Evolutionary conservation across 345 rosid species (phyloP).

Genomic region (Schrenkiella parvula): DNA sequence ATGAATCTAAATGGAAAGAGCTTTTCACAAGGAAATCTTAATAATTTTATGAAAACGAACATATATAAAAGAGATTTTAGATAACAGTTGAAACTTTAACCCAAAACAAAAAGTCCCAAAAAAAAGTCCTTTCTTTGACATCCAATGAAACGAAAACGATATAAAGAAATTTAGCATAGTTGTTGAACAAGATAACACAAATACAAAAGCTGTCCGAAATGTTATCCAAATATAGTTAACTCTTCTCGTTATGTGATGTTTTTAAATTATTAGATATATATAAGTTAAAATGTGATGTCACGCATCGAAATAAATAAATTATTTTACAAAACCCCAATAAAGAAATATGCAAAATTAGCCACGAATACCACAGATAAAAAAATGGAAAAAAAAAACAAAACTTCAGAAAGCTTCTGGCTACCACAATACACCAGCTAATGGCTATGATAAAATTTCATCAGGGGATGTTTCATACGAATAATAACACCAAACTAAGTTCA

Average conservation of each 20-base stretch:
- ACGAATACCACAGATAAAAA: not conserved
- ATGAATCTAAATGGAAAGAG: not conserved
- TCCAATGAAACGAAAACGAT: constrained; percentile 5
- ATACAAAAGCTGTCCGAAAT: not conserved
- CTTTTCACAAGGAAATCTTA: not conserved
- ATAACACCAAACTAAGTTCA: not conserved
- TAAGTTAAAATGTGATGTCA: not conserved
- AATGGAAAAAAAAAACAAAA: not conserved
- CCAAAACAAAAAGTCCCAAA: not conserved
- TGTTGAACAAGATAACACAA: not conserved
- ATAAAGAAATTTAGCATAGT: not conserved
- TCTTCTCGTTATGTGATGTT: not conserved
- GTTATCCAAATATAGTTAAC: not conserved
- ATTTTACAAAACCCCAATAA: not conserved
- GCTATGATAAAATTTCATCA: not conserved
- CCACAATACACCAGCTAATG: not conserved
- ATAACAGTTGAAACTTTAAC: not conserved
- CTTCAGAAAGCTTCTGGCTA: not conserved
- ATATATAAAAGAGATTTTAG: not conserved
- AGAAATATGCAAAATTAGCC: not conserved
- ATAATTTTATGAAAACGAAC: constrained; percentile 8
- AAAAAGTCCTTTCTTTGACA: not conserved
- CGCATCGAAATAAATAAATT: not conserved
- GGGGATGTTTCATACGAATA: not conserved
- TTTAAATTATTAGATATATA: not conserved